A percentile compares a stretch with the other conserved stretches of the same genome.
These are phyloP conservation scores for Mortierella polycephala DNA, from an alignment of 371 early-diverging fungal species.

Conservation along the genomic window DNA sequence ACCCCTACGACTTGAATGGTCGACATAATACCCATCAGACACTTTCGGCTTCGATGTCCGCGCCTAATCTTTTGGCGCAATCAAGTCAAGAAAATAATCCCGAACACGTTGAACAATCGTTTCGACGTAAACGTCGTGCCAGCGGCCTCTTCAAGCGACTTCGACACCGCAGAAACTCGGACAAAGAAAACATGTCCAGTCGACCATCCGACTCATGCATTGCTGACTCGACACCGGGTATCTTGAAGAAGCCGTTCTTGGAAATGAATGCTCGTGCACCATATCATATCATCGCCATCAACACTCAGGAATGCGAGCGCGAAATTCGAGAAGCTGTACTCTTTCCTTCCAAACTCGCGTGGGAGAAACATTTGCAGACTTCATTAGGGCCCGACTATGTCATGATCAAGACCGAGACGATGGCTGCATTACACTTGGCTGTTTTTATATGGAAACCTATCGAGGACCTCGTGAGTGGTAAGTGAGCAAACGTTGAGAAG, in stretches of 20 bases:
- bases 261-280: constrained; percentile 55
- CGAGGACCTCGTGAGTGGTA: constrained; percentile 61
- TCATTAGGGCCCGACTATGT: constrained; percentile 63
- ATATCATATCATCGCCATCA: constrained; percentile 75
- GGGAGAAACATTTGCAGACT: constrained; percentile 66
- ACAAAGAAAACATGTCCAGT: background rate
- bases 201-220: background rate
- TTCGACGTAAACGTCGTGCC: too few relatives aligned
- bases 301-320: constrained; percentile 81
- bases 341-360: constrained; percentile 69
- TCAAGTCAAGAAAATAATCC: too few relatives aligned
- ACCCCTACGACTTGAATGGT: background rate
- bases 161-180: too few relatives aligned
- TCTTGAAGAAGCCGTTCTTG: constrained; percentile 50
- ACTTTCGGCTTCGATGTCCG: too few relatives aligned
- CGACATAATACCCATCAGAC: too few relatives aligned
- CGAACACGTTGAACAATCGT: too few relatives aligned
- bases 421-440: constrained; percentile 77
- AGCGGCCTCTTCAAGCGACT: too few relatives aligned
- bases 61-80: too few relatives aligned
- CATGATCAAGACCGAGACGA: constrained; percentile 66
- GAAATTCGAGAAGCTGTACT: constrained; percentile 70
- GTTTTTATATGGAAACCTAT: constrained; percentile 73
- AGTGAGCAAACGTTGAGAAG: background rate
- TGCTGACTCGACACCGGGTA: constrained; percentile 7